Evolutionary conservation across 345 rosid genomes (phyloP).

Genomic region (Eucalyptus polybractea): DNA sequence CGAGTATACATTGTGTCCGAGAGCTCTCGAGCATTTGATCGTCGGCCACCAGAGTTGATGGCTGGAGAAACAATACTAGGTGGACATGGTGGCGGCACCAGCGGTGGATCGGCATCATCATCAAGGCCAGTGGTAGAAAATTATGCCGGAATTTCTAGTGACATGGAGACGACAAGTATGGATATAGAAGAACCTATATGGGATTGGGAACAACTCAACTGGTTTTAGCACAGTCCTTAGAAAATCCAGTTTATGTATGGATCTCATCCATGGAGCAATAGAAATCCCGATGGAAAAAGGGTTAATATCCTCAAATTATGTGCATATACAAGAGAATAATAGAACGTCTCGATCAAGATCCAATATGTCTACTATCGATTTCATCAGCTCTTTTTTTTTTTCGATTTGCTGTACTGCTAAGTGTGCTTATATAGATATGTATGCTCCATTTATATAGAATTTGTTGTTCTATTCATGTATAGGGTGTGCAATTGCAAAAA

Average conservation of each 20-base stretch:
- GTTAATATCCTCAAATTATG: background rate
- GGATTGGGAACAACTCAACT: conserved; percentile 49
- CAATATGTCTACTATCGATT: background rate
- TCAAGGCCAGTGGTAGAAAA: background rate
- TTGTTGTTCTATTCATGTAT: background rate
- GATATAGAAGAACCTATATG: conserved; percentile 9
- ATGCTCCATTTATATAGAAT: background rate
- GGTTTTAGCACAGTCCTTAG: background rate
- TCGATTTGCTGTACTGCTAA: background rate
- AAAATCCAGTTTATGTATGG: background rate
- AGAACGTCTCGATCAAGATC: background rate
- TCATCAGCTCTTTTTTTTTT: background rate
- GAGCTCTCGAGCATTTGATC: conserved; percentile 62
- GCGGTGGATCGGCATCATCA: background rate
- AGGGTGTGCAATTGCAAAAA: background rate
- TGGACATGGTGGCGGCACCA: conserved; percentile 3
- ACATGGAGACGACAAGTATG: background rate
- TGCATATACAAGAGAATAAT: background rate
- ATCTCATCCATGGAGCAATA: background rate
- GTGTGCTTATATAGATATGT: background rate
- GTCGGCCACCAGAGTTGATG: conserved; percentile 52
- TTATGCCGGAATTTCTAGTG: background rate
- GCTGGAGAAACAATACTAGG: background rate
- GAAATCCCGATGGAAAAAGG: background rate
- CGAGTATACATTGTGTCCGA: conserved; percentile 65